Evolutionary conservation across 805 yeast species (phyloP), one percentile per base, ranked within the genome.

Genomic region (Teunomyces tritomae): DNA sequence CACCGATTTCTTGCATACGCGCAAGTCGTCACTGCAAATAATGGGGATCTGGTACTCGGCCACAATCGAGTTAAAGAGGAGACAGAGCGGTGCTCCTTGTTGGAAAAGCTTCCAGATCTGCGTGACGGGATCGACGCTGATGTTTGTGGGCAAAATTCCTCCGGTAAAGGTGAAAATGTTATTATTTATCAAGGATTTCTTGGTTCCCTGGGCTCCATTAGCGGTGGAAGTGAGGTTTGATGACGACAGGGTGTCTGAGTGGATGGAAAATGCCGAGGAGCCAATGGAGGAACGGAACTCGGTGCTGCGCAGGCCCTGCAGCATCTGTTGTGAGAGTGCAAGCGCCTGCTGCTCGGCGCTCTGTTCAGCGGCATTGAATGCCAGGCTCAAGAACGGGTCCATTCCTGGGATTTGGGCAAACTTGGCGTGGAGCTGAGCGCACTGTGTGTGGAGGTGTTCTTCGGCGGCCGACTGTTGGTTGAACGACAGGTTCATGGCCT

Each of bases 61-160:
- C 46, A 75, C 76, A 16, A 89, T 76, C 10, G 82, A 73, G 67
- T 94, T 92, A 73, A 86, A 89, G 6, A 92, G 71, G 36, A 89
- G 79, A 65, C 98, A 91, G 36, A 94, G 72, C 3, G 98, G 96
- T 2, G 95, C 85, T 8, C 98, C 99, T 59, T 87, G 89, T 58
- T 92, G 95, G 59, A 94, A 84, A 29, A 94, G 71, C 55, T 89
- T 84, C 82, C 96, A 87, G 37, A 94, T 63, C 52, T 89, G 91
- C 1, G 97, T 89, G 2, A 88, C 97, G 3, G 98, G 97, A 63
- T 94, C 99, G 59, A 88, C 86, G 53, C 79, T 78, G 50, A 79
- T 76, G 53, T 79, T 82, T 4, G 87, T 87, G 3, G 92, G 95
- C 39, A 84, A 73, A 11, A 85, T 83, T 27, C 95, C 95, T 50